phyloP scores from a whole-genome alignment of 768 basidiomycete species.

The Leccinum incarnatum region DNA sequence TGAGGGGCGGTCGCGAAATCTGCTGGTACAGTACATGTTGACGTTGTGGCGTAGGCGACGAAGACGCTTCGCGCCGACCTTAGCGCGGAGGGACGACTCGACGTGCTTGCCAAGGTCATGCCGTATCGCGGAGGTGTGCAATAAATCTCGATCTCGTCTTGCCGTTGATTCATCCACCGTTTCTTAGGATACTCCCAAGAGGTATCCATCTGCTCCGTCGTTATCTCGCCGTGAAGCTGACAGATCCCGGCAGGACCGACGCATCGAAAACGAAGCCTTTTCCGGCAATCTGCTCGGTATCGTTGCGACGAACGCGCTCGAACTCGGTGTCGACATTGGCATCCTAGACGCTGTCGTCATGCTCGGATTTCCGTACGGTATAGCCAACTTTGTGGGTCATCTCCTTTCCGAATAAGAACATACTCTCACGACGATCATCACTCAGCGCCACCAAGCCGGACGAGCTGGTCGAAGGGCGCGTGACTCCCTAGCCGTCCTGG shows the following conservation, averaged over 20 bases:
- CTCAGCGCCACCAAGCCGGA: constrained; percentile 83
- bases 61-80: constrained; percentile 70
- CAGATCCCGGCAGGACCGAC: constrained; percentile 57
- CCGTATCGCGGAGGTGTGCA: constrained; percentile 77
- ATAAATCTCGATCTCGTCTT: not conserved
- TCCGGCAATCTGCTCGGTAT: constrained; percentile 80
- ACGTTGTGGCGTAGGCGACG: constrained; percentile 58
- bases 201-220: constrained; percentile 34
- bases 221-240: not conserved
- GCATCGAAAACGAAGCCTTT: constrained; percentile 88
- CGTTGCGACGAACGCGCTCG: constrained; percentile 85
- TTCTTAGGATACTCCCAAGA: constrained; percentile 66
- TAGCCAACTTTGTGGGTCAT: constrained; percentile 73
- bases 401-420: not conserved
- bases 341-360: constrained; percentile 86
- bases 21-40: not conserved
- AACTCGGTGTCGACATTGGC: constrained; percentile 60
- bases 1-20: constrained; percentile 29
- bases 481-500: constrained; percentile 73
- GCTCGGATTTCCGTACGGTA: constrained; percentile 76
- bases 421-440: not conserved
- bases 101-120: constrained; percentile 74
- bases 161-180: not conserved
- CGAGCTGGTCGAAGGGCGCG: constrained; percentile 79
- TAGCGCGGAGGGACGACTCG: constrained; percentile 69